Conservation (phyloP, 2,329 filamentous ascomycete species). For the Ophiocordyceps australis region DNA sequence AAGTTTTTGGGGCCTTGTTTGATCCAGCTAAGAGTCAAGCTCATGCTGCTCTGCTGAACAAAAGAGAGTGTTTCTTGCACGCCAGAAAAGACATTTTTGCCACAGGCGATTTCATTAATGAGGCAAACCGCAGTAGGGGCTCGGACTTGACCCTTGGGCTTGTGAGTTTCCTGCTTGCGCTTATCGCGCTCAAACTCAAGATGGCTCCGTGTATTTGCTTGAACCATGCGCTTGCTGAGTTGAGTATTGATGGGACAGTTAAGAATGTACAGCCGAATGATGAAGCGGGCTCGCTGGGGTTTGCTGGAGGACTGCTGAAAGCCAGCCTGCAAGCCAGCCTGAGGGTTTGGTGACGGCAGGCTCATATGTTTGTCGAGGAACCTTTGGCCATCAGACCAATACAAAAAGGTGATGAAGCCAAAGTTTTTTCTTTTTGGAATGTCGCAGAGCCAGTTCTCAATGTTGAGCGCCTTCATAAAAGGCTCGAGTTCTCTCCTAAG, state of each 20-base stretch:
- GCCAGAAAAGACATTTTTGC: slow-evolving; percentile 24
- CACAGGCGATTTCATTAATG: slow-evolving; percentile 18
- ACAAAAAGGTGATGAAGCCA: slow-evolving; percentile 25
- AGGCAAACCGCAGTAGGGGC: slow-evolving; percentile 5
- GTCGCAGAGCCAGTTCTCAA: slow-evolving; percentile 22
- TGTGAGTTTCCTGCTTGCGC: slow-evolving; percentile 4
- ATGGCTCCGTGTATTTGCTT: slow-evolving; percentile 8
- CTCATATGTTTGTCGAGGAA: slow-evolving; percentile 22
- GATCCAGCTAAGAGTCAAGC: no score
- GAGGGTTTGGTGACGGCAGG: no score
- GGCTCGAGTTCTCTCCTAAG: slow-evolving; percentile 20
- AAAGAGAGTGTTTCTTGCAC: slow-evolving; percentile 18
- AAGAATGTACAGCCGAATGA: slow-evolving; percentile 12
- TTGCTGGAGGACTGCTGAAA: neutral
- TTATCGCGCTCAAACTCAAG: slow-evolving; percentile 10
- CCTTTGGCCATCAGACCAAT: slow-evolving; percentile 14
- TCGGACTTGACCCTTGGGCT: slow-evolving; percentile 3
- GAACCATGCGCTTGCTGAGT: slow-evolving; percentile 14
- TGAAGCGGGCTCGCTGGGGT: slow-evolving; percentile 3
- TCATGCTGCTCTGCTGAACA: slow-evolving; percentile 17
- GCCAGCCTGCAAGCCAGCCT: no score
- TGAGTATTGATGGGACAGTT: slow-evolving; percentile 10
- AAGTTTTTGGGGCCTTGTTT: no score
- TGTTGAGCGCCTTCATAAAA: slow-evolving; percentile 18
- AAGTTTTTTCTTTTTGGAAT: slow-evolving; percentile 16